Evolutionary conservation across 2,329 filamentous ascomycete genomes (phyloP).

Genomic region (Botrytis fragariae): DNA sequence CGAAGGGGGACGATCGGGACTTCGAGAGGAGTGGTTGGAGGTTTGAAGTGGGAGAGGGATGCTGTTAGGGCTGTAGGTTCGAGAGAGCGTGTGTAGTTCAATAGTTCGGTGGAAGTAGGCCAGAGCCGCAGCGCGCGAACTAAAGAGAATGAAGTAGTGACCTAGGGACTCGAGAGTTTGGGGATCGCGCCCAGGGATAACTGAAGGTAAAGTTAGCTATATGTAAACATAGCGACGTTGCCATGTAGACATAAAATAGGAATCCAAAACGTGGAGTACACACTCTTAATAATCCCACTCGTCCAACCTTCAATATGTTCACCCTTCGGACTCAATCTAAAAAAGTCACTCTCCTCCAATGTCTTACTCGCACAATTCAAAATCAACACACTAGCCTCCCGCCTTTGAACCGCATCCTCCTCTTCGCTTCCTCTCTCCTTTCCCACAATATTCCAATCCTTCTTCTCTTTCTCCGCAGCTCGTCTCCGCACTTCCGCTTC

Average conservation of each 20-base stretch:
- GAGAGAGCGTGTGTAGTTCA: conserved; percentile 50
- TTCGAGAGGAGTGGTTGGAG: conserved; percentile 33
- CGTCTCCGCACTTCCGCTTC: conserved; percentile 13
- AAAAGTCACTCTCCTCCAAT: conserved; percentile 67
- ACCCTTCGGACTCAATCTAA: conserved; percentile 60
- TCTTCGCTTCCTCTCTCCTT: background rate
- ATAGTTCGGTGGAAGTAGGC: conserved; percentile 57
- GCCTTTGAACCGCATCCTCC: conserved; percentile 9
- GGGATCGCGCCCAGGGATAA: conserved; percentile 61
- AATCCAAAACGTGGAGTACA: background rate
- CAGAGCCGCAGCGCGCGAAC: conserved; percentile 54
- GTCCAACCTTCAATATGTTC: conserved; percentile 67
- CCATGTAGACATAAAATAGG: background rate
- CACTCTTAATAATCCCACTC: conserved; percentile 58
- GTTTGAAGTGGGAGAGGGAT: conserved; percentile 40
- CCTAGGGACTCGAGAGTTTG: conserved; percentile 61
- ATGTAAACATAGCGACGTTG: background rate
- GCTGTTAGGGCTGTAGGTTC: conserved; percentile 39
- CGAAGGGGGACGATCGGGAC: conserved; percentile 26
- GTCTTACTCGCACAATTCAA: conserved; percentile 57
- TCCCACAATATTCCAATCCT: conserved; percentile 5
- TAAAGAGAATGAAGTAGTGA: conserved; percentile 69
- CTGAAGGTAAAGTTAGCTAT: conserved; percentile 40
- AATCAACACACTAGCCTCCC: conserved; percentile 44
- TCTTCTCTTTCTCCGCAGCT: conserved; percentile 8